Evolutionary conservation across 1,139 yeast species (phyloP), one percentile per base, ranked within the genome.

Genomic region (Debaryomyces fabryi): DNA sequence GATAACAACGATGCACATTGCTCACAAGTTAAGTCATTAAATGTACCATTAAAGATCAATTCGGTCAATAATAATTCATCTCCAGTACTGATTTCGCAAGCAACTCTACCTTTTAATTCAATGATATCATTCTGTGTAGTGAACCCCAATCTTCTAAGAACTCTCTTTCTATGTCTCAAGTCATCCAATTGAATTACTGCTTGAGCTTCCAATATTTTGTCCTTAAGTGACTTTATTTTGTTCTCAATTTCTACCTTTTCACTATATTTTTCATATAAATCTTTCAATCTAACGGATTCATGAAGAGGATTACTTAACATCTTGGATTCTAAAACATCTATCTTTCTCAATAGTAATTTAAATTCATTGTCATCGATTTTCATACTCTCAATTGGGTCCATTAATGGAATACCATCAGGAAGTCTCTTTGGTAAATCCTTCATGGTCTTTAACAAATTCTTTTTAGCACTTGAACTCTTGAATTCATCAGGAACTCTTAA

Each of bases 1-100:
- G 97, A 90, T 46, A 95, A 71, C 45, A 95, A 70, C 0, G 97
- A 91, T 6, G 97, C 97, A 67, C 96, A 85, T 65, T 91, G 97
- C 59, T 89, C 96, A 3, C 96, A 86, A 2, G 83, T 77, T 53
- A 95, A 74, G 45, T 90, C 96, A 59, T 86, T 91, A 71, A 93
- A 93, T 34, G 88, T 88, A 78, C 99, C 99, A 63, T 91, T 90
- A 76, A 93, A 93, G 35, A 95, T 88, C 58, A 93, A 75, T 65
- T 95, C 99, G 0, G 98, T 92, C 44, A 93, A 72, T 54, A 93
- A 67, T 49, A 93, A 73, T 68, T 91, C 97, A 66, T 91, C 97
- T 51, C 99, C 99, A 24, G 96, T 87, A 60, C 96, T 86, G 59
- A 93, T 93, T 62, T 93, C 99, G 69, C 99, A 92, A 0, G 98